Percentiles rank a stretch among this genome's conserved stretches.
Conservation (phyloP, 768 basidiomycete genomes). For the Phaffia australis region DNA sequence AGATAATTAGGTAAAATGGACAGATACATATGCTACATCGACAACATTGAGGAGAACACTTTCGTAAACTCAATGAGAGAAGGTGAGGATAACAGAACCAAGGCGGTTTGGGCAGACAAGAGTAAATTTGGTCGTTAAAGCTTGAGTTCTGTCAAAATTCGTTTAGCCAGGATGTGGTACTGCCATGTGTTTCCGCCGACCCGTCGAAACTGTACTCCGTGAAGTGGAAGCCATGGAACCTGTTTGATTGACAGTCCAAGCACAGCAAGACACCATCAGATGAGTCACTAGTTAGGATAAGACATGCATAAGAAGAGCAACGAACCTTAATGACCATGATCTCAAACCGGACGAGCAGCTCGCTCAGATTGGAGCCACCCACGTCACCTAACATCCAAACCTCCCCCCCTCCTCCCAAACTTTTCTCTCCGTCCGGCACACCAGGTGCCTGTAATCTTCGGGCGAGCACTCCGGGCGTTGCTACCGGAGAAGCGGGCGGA, state of each 20-base stretch:
- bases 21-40: no score
- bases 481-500: conserved; percentile 23
- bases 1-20: no score
- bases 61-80: no score
- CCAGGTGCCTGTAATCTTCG: conserved; percentile 38
- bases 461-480: conserved; percentile 2
- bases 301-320: conserved; percentile 22
- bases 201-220: conserved; percentile 90
- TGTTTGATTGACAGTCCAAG: conserved; percentile 33
- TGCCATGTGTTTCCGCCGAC: conserved; percentile 89
- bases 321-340: conserved; percentile 92
- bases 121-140: conserved; percentile 23
- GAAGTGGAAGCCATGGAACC: conserved; percentile 86
- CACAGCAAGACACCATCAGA: neutral
- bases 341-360: conserved; percentile 85
- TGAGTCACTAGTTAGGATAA: neutral
- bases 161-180: conserved; percentile 75
- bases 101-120: neutral
- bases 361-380: conserved; percentile 43
- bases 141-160: conserved; percentile 34
- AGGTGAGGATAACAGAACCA: no score
- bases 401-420: conserved; percentile 35
- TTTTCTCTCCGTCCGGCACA: neutral
- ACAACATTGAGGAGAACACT: no score
- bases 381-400: conserved; percentile 37